A percentile compares a stretch with the other conserved stretches of the same genome.
These are phyloP conservation scores for Peronosclerospora sorghi DNA, from an alignment of 352 stramenopile species.

Conservation along the genomic window DNA sequence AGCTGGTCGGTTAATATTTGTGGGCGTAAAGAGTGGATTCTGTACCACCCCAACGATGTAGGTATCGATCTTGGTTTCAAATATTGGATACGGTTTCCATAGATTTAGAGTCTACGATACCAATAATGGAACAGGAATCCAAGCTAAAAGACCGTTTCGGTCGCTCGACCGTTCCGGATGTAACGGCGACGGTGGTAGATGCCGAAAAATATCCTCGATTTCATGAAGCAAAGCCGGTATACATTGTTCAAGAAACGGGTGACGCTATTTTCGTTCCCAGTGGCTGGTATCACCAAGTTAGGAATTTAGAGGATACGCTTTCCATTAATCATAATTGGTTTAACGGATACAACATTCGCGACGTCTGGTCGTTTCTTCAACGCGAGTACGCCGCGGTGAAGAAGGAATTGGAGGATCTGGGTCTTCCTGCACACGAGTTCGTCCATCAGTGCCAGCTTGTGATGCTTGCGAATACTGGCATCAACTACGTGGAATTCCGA, in stretches of 20 bases:
- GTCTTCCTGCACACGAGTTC: conserved; percentile 43
- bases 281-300: conserved; percentile 92
- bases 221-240: conserved; percentile 29
- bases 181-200: conserved; percentile 36
- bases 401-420: conserved; percentile 44
- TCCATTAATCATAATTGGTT: conserved; percentile 98
- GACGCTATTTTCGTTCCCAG: conserved; percentile 94
- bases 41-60: conserved; percentile 77
- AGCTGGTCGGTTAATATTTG: conserved; percentile 95
- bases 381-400: conserved; percentile 47
- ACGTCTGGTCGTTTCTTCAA: conserved; percentile 68
- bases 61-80: conserved; percentile 1
- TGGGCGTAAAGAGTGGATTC: conserved; percentile 90
- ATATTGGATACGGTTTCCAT: neutral
- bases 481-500: conserved; percentile 62
- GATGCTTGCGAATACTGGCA: conserved; percentile 69
- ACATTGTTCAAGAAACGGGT: conserved; percentile 48
- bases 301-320: conserved; percentile 88
- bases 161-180: conserved; percentile 39
- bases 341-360: conserved; percentile 69
- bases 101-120: conserved; percentile 1
- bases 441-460: conserved; percentile 58
- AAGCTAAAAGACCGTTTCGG: conserved; percentile 73
- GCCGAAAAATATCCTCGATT: conserved; percentile 41
- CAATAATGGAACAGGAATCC: conserved; percentile 28